phyloP scores from a whole-genome alignment of 2,329 filamentous ascomycete genomes.

The Fusarium pseudocircinatum region DNA sequence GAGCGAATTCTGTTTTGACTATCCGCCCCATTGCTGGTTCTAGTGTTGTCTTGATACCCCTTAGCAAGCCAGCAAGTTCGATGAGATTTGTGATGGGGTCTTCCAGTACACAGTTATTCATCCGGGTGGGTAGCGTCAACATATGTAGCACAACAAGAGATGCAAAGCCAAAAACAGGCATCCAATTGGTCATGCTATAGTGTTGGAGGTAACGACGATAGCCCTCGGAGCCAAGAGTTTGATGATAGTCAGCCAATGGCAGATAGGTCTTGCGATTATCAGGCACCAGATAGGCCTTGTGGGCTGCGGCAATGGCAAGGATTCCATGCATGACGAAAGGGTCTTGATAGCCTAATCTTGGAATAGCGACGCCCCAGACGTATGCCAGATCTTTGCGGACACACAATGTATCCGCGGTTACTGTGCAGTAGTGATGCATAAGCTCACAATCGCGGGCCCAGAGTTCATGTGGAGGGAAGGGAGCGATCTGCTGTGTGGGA shows the following conservation, averaged over 20 bases:
- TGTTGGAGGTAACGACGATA: slow-evolving; percentile 39
- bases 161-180: slow-evolving; percentile 54
- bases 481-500: slow-evolving; percentile 34
- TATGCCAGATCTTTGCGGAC: slow-evolving; percentile 37
- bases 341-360: slow-evolving; percentile 41
- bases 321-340: slow-evolving; percentile 46
- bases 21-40: slow-evolving; percentile 26
- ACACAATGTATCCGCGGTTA: slow-evolving; percentile 39
- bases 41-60: slow-evolving; percentile 36
- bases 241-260: slow-evolving; percentile 43
- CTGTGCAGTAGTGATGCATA: slow-evolving; percentile 46
- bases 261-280: slow-evolving; percentile 38
- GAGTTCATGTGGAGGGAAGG: slow-evolving; percentile 38
- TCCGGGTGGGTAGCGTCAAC: slow-evolving; percentile 36
- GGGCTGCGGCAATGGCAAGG: slow-evolving; percentile 42
- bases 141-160: slow-evolving; percentile 50
- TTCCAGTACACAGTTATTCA: slow-evolving; percentile 22
- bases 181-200: slow-evolving; percentile 32
- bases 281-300: slow-evolving; percentile 46
- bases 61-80: slow-evolving; percentile 34
- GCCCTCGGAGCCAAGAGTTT: slow-evolving; percentile 44
- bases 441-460: slow-evolving; percentile 41
- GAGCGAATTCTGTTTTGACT: slow-evolving; percentile 39
- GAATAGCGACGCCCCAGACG: slow-evolving; percentile 42
- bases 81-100: slow-evolving; percentile 35